Evolutionary conservation across 345 rosid genomes (phyloP).

Genomic region (Syzygium oleosum): DNA sequence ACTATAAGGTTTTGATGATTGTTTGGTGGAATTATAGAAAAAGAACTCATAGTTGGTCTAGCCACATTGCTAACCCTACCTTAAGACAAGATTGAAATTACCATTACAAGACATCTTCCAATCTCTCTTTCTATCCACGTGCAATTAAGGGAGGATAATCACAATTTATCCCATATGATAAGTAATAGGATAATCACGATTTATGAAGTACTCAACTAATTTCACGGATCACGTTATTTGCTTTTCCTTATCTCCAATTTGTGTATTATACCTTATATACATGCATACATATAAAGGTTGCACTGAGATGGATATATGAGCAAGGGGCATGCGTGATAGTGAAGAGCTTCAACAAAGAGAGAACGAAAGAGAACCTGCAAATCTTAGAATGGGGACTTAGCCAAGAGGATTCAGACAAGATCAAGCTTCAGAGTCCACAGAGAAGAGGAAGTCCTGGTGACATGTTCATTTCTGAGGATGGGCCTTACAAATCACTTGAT

Average conservation of each 20-base stretch:
- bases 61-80: background rate
- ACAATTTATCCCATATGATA: background rate
- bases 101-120: background rate
- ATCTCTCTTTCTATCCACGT: background rate
- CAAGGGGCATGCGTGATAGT: conserved; percentile 1
- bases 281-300: background rate
- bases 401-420: background rate
- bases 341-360: conserved; percentile 9
- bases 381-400: conserved; percentile 4
- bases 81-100: background rate
- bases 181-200: background rate
- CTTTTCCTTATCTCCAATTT: background rate
- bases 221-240: background rate
- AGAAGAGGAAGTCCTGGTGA: background rate
- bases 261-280: background rate
- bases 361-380: conserved; percentile 1
- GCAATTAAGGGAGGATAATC: background rate
- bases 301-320: conserved; percentile 7
- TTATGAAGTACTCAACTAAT: background rate
- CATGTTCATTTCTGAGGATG: background rate
- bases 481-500: conserved; percentile 2
- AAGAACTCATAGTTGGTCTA: background rate
- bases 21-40: background rate
- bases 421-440: background rate
- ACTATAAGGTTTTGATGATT: background rate